Conservation (phyloP, 331 rosid genomes). For the Quercus lobata region DNA sequence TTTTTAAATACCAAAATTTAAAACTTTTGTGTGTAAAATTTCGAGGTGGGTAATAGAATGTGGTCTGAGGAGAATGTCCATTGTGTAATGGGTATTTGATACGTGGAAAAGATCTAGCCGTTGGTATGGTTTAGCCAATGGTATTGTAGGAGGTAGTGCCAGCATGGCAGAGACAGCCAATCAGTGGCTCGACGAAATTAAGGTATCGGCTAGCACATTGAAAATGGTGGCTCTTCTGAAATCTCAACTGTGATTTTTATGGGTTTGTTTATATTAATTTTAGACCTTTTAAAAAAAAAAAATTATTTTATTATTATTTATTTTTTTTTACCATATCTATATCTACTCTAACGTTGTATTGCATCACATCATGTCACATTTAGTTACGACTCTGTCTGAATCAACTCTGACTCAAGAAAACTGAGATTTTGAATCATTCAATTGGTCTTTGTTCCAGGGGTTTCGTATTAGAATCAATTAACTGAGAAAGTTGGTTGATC, state of each 20-base stretch:
- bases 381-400: neutral
- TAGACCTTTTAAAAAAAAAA: too few relatives aligned
- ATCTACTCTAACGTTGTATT: conserved; percentile 5
- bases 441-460: neutral
- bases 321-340: neutral
- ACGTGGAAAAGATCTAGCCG: conserved; percentile 27
- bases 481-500: conserved; percentile 33
- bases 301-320: too few relatives aligned
- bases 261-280: neutral
- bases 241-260: neutral
- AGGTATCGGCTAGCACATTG: conserved; percentile 62
- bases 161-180: conserved; percentile 65
- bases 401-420: conserved; percentile 11
- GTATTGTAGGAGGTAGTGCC: conserved; percentile 48
- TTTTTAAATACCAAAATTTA: neutral
- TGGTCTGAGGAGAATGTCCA: conserved; percentile 28
- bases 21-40: neutral
- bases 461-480: conserved; percentile 51
- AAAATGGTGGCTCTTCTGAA: neutral
- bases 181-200: conserved; percentile 84
- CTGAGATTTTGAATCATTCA: neutral
- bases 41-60: conserved; percentile 48
- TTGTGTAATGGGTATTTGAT: conserved; percentile 29
- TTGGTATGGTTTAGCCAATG: conserved; percentile 66
- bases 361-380: conserved; percentile 29